Evolutionary conservation across 768 basidiomycete genomes (phyloP).

Genomic region (Aureoboletus auriporus): DNA sequence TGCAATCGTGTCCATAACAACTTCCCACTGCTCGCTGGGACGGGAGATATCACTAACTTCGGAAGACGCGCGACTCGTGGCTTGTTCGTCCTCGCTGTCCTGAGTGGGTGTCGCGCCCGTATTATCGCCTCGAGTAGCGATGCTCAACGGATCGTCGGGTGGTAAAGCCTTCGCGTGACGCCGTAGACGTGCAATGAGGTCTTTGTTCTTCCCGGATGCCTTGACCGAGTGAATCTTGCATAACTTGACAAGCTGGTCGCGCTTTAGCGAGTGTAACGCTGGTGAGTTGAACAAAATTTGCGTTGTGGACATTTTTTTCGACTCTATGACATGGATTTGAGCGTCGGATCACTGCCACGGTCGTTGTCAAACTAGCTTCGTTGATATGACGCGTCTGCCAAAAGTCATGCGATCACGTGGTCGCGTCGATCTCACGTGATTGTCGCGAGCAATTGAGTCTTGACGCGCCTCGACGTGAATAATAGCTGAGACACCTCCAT

Average conservation of each 20-base stretch:
- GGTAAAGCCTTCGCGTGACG: conserved; percentile 64
- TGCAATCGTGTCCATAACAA: conserved; percentile 79
- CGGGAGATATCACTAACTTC: conserved; percentile 37
- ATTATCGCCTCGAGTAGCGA: conserved; percentile 50
- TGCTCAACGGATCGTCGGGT: conserved; percentile 49
- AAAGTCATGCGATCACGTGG: conserved; percentile 18
- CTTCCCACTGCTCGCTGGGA: conserved; percentile 80
- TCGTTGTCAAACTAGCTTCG: conserved; percentile 6
- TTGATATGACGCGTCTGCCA: conserved; percentile 11
- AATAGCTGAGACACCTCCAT: conserved; percentile 15
- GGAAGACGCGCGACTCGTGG: background rate
- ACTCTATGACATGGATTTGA: conserved; percentile 6
- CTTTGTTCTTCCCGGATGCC: conserved; percentile 74
- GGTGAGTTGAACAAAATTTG: conserved; percentile 84
- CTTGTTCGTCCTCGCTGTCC: conserved; percentile 28
- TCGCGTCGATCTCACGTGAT: conserved; percentile 15
- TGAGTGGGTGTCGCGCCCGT: conserved; percentile 26
- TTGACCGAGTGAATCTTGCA: conserved; percentile 83
- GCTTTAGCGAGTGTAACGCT: conserved; percentile 77
- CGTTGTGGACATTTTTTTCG: conserved; percentile 56
- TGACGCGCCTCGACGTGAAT: conserved; percentile 6
- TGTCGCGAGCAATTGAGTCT: background rate
- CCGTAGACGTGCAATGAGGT: conserved; percentile 67
- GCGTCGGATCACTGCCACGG: background rate
- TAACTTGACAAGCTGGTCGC: conserved; percentile 78